Conservation (phyloP, 2,329 filamentous ascomycete genomes). For the Alternaria gaisen region DNA sequence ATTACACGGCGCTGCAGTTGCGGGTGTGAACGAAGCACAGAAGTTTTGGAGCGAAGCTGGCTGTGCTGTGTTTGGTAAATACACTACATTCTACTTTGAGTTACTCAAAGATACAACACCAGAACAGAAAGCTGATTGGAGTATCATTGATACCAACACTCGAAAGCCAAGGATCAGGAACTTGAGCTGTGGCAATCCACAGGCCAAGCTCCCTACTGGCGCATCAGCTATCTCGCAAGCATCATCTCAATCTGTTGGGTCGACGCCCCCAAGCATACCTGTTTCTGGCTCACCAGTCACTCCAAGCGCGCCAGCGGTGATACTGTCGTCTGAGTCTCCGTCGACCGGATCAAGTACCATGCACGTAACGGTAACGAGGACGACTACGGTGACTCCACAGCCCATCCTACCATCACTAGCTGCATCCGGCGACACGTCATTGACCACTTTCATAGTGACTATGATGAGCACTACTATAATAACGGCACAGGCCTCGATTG, state of each 20-base stretch:
- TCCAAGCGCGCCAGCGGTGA: background rate
- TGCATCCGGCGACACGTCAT: background rate
- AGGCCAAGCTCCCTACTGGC: background rate
- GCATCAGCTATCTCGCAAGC: background rate
- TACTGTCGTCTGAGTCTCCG: background rate
- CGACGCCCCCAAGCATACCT: background rate
- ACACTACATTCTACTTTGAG: slow-evolving; percentile 48
- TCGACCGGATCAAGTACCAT: slow-evolving; percentile 2
- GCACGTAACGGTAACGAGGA: slow-evolving; percentile 7
- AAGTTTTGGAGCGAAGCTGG: slow-evolving; percentile 43
- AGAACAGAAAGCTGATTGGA: slow-evolving; percentile 37
- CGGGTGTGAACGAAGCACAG: slow-evolving; percentile 34
- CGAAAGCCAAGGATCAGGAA: slow-evolving; percentile 30
- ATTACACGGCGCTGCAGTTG: slow-evolving; percentile 18
- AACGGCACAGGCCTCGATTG: background rate
- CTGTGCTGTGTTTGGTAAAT: slow-evolving; percentile 41
- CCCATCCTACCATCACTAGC: slow-evolving; percentile 3
- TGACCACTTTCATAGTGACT: slow-evolving; percentile 1
- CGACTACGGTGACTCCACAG: slow-evolving; percentile 2
- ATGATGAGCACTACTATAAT: background rate
- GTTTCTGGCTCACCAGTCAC: background rate
- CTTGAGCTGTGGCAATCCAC: slow-evolving; percentile 26
- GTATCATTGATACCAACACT: slow-evolving; percentile 27
- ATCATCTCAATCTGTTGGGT: background rate
- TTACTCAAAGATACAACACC: slow-evolving; percentile 34